Base-by-base conservation (phyloP, 495 filamentous ascomycete genomes). In the Penicillium lagena region DNA sequence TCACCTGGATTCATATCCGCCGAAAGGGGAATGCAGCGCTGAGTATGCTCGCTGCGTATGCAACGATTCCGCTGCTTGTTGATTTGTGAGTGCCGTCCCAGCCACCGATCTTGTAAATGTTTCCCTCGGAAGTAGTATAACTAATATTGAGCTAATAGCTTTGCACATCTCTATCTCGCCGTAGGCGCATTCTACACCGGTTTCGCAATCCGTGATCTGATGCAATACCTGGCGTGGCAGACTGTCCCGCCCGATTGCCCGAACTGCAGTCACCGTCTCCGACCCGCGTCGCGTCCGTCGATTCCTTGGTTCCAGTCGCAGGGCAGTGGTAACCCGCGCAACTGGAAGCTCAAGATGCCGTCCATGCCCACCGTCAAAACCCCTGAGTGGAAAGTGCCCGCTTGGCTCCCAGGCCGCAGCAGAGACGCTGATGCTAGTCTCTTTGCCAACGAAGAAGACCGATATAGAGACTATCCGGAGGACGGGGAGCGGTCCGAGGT, bases 281-380 rank as follows among this genome's bases (percentile, higher is more conserved):
- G 35, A 14, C 35, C 35, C 12, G 35, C 7, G 35, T 37, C 35
- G 35, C 35, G 12, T 15, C 35, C 35, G 35, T 15, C 35, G 35
- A 37, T 37, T 17, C 35, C 35, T 14, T 37, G 35, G 35, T 37
- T 37, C 12, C 35, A 37, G 17, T 14, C 35, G 35, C 35, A 37
- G 35, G 17, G 35, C 35, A 37, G 35, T 22, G 22, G 22, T 22
- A 22, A 22, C 22, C 22, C 22, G 22, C 22, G 22, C 22, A 22
- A 27, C n/a, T 46, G 37, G 17, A 46, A n/a, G 17, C 32, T n/a
- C 40, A 41, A 13, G n/a, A 33, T 31, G 37, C 38, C 29, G 22
- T 22, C 22, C 22, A 22, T 22, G 22, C 22, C 22, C 22, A 4
- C 22, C 22, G 6, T 22, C 22, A 22, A 22, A 4, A 6, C 22